Evolutionary conservation across 208 protist species (phyloP), one percentile per base, ranked within the genome.

Genomic region (Acanthamoeba healyi): DNA sequence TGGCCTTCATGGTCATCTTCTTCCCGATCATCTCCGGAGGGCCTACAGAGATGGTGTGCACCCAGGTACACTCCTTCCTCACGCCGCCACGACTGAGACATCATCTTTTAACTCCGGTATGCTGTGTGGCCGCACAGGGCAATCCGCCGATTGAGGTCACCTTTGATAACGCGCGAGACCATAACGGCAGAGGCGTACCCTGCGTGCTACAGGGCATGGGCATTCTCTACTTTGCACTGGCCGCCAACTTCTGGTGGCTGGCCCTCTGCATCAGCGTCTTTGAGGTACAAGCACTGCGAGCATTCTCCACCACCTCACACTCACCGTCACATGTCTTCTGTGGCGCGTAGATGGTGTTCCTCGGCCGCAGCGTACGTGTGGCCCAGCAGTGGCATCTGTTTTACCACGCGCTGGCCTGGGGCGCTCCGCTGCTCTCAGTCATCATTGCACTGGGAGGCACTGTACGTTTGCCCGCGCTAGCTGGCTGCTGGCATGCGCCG

Each of bases 201-300:
- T 91, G 84, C 54, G 42, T 91, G 34, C 22, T 91, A 10, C 84
- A 91, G 42, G 84, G 84, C 42, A 63, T 49, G 46, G 34, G 29
- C n/a, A 65, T 91, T 26, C 84, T 91, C 34, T 91, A 54, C 84
- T 91, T 91, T 70, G 84, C n/a, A 10, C 34, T 91, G 51, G 46
- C 84, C 0, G 84, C 84, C 51, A 72, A 51, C 56, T 91, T 91
- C 54, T 91, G 84, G 84, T 91, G 84, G 84, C 58, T 91, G 17
- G 46, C 84, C n/a, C 51, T 91, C n/a, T 65, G 58, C 38, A 51
- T 91, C 84, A 91, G 24, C 54, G 40, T 91, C 12, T 91, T 91
- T 34, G 84, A 91, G 84, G 61, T 91, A 26, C n/a, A 12, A 1
- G 1, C 5, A 58, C 32, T 70, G 63, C n/a, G 14, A 4, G 0